Base-by-base conservation (phyloP, 441 rosid species). In the Populus trichocarpa region DNA sequence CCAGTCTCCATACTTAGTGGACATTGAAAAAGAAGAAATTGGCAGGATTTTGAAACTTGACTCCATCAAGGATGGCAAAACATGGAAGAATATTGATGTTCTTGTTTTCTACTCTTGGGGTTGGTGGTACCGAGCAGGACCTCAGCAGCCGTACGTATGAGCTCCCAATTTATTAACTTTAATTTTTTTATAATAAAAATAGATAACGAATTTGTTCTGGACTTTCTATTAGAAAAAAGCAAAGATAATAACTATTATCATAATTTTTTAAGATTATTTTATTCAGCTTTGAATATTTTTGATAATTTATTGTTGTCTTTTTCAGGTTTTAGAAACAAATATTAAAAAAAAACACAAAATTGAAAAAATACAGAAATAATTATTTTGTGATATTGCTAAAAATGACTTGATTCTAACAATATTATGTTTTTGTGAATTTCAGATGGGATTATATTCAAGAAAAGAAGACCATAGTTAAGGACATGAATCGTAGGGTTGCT, bases 101-200 rank as follows among this genome's bases (percentile, higher is more conserved):
- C 82, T 95, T 75, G 82, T 93, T 64, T 95, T 95, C 87, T 93
- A 95, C 78, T 90, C 98, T 32, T 95, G 98, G 97, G 97, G 89
- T 40, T 95, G 97, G 99, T 95, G 97, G 99, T 86, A 85, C 83
- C 90, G 98, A 0, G 88, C 88, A 67, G 99, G 97, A 75, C 84
- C 95, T 22, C 14, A 86, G 72, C 97, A 95, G 80, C 97, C n/a
- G n/a, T n/a, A n/a, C 94, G 97, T 95, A 86, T 4, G 74, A 23
- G 2, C 46, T 33, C 32, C 57, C 57, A 30, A 14, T 46, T 46
- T 50, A 50, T 50, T 5, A 38, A 38, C 46, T 38, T 38, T 10
- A 2, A 38, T 5, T 50, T 14, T 42, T 11, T 42, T 42, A 42
- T 0, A 42, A 11, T 42, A 42, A 2, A 42, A 42, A 12, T 42